phyloP scores from a whole-genome alignment of 768 basidiomycete genomes.

The Hygrocybe punicea region DNA sequence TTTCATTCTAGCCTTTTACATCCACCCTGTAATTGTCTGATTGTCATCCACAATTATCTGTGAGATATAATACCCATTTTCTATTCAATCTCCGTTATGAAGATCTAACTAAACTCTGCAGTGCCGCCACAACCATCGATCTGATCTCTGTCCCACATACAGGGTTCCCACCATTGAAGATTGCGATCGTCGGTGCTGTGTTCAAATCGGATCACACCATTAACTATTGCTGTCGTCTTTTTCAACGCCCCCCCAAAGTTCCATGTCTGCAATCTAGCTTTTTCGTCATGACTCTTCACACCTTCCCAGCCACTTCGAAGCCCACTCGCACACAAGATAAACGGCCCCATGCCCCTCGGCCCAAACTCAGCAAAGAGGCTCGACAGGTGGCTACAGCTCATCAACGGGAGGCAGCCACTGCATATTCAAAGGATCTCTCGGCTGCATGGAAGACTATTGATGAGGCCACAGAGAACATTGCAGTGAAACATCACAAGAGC shows the following conservation, averaged over 20 bases:
- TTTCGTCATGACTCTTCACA: not conserved
- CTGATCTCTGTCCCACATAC: too few relatives aligned
- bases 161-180: too few relatives aligned
- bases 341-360: not conserved
- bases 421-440: not conserved
- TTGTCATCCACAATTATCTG: too few relatives aligned
- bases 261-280: not conserved
- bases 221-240: too few relatives aligned
- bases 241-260: not conserved
- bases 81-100: too few relatives aligned
- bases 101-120: too few relatives aligned
- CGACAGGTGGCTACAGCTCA: not conserved
- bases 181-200: too few relatives aligned
- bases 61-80: too few relatives aligned
- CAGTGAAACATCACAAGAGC: not conserved
- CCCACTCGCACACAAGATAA: not conserved
- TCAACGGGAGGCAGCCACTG: not conserved
- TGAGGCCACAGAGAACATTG: not conserved
- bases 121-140: too few relatives aligned
- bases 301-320: not conserved
- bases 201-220: too few relatives aligned
- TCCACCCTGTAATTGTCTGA: too few relatives aligned
- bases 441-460: not conserved
- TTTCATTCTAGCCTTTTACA: too few relatives aligned
- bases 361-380: not conserved